Evolutionary conservation across 352 stramenopile genomes (phyloP).

Genomic region (Pythium sukuiense): DNA sequence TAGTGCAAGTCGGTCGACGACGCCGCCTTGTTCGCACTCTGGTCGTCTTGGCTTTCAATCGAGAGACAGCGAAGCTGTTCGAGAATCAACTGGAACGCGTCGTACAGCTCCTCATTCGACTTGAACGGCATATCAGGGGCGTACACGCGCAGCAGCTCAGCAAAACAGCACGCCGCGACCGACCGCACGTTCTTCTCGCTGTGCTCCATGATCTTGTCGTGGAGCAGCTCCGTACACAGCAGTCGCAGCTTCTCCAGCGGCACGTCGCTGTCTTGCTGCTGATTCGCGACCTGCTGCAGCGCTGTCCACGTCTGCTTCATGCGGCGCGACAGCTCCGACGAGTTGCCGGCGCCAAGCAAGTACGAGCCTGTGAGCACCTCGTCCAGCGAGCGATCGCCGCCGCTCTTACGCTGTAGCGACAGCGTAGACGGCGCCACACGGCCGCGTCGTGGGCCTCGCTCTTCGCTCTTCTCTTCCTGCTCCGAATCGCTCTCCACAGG

Average conservation of each 20-base stretch:
- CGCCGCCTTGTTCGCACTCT: constrained; percentile 18
- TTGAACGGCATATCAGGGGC: constrained; percentile 66
- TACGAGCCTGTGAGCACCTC: constrained; percentile 30
- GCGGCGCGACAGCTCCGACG: constrained; percentile 43
- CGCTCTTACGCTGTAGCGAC: not conserved
- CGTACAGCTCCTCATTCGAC: constrained; percentile 67
- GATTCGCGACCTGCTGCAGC: constrained; percentile 43
- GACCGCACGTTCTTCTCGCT: constrained; percentile 53
- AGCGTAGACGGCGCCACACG: not conserved
- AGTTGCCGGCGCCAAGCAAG: constrained; percentile 34
- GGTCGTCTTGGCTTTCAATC: constrained; percentile 28
- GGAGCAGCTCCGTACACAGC: constrained; percentile 57
- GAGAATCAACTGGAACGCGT: constrained; percentile 69
- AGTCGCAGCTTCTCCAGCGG: constrained; percentile 38
- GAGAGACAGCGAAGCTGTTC: constrained; percentile 50
- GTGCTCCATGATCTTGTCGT: constrained; percentile 49
- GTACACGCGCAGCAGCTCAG: constrained; percentile 68
- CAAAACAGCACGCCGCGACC: constrained; percentile 68
- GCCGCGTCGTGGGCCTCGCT: constrained; percentile 8
- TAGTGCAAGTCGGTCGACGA: constrained; percentile 39
- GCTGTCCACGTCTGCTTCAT: constrained; percentile 54
- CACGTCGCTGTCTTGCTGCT: constrained; percentile 46
- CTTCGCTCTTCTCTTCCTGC: constrained; percentile 28
- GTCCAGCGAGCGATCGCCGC: not conserved
- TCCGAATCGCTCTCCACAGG: constrained; percentile 15